phyloP scores from a whole-genome alignment of 768 basidiomycete genomes.

The Hygrocybe punicea region DNA sequence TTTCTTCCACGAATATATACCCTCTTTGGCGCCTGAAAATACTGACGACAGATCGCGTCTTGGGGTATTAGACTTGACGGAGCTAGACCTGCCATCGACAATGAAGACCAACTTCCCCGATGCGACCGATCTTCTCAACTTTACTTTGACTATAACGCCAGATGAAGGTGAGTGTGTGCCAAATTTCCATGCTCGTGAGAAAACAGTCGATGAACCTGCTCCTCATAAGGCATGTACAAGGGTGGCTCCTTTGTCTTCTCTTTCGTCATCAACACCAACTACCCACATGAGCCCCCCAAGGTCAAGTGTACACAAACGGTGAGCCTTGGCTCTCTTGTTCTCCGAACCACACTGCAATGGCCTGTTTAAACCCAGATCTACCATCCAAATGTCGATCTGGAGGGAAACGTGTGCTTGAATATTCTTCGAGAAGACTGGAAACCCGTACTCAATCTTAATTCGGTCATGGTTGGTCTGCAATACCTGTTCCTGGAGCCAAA shows the following conservation, averaged over 20 bases:
- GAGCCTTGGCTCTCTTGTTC: slow-evolving; percentile 26
- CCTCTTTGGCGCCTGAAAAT: not conserved
- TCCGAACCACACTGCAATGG: not conserved
- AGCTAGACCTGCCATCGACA: slow-evolving; percentile 90
- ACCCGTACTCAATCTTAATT: slow-evolving; percentile 94
- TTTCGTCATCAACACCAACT: slow-evolving; percentile 94
- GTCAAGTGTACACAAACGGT: slow-evolving; percentile 96
- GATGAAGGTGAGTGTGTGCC: slow-evolving; percentile 76
- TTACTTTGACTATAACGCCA: slow-evolving; percentile 89
- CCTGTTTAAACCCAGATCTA: slow-evolving; percentile 66
- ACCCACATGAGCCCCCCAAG: slow-evolving; percentile 98
- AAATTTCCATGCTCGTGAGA: not conserved
- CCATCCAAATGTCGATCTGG: slow-evolving; percentile 96
- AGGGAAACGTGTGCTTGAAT: slow-evolving; percentile 98
- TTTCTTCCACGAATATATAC: not conserved
- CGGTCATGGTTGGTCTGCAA: slow-evolving; percentile 97
- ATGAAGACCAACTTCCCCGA: slow-evolving; percentile 96
- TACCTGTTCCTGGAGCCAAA: slow-evolving; percentile 99
- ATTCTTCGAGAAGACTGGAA: slow-evolving; percentile 99
- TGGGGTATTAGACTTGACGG: slow-evolving; percentile 73
- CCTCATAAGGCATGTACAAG: slow-evolving; percentile 87
- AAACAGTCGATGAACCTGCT: not conserved
- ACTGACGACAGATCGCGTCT: slow-evolving; percentile 4
- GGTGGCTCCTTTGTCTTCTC: slow-evolving; percentile 92
- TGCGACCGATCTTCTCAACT: slow-evolving; percentile 93